Percentiles rank a stretch among this genome's conserved stretches.
phyloP scores from a whole-genome alignment of 75 land plant genomes.

The Pinus albicaulis region DNA sequence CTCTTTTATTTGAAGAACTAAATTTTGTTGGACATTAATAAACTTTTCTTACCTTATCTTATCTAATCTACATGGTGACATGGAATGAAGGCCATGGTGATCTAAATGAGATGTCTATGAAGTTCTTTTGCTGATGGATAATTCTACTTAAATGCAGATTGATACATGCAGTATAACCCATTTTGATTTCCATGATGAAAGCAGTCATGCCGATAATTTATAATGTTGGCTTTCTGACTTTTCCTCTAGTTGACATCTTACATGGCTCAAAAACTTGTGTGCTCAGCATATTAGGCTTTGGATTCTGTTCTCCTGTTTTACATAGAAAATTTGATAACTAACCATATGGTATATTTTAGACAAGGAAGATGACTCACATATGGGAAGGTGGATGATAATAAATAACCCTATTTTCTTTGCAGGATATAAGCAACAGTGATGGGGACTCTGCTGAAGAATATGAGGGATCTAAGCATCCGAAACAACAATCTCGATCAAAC shows the following conservation, averaged over 20 bases:
- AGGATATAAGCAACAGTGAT: slow-evolving; percentile 2
- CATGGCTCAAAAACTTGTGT: background rate
- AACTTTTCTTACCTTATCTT: too few species aligned
- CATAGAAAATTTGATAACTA: background rate
- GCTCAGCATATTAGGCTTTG: background rate
- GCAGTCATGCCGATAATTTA: background rate
- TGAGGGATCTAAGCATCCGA: background rate
- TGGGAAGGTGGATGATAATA: background rate
- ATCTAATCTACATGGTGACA: too few species aligned
- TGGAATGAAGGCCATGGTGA: too few species aligned
- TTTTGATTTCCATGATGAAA: background rate
- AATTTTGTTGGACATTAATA: too few species aligned
- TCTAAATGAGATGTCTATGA: too few species aligned
- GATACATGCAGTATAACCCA: background rate
- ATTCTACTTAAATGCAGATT: background rate
- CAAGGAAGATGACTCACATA: background rate
- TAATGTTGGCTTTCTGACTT: background rate
- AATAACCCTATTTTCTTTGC: background rate
- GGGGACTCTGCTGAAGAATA: background rate
- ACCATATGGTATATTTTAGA: background rate
- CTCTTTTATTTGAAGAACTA: too few species aligned
- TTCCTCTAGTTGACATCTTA: background rate
- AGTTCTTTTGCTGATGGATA: background rate
- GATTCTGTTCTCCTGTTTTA: background rate
- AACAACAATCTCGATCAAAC: background rate